A percentile compares a stretch with the other conserved stretches of the same genome.
phyloP scores from a whole-genome alignment of 441 rosid genomes.

The Mallotus japonicus region DNA sequence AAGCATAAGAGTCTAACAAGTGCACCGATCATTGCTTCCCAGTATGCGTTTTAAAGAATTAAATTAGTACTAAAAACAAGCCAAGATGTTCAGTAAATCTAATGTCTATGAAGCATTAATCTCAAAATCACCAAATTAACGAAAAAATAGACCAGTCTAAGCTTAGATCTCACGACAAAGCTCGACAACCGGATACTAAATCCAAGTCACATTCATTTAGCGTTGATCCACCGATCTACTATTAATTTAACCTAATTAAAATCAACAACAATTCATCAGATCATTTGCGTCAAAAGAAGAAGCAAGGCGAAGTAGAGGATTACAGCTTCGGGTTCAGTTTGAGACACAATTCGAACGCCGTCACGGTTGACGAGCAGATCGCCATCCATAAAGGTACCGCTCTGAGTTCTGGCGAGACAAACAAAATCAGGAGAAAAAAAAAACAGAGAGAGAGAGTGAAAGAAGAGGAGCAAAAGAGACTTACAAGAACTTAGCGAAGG shows the following conservation, averaged over 20 bases:
- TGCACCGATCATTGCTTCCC: not conserved
- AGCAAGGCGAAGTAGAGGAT: not conserved
- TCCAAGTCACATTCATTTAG: too few species aligned
- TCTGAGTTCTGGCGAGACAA: constrained; percentile 51
- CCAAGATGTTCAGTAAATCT: too few species aligned
- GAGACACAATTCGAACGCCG: constrained; percentile 77
- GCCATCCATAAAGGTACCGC: constrained; percentile 88
- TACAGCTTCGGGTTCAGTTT: constrained; percentile 58
- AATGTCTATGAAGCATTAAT: too few species aligned
- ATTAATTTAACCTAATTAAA: not conserved
- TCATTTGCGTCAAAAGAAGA: not conserved
- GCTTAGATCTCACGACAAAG: too few species aligned
- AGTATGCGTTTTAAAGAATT: not conserved
- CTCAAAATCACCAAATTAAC: too few species aligned
- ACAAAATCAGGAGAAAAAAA: not conserved
- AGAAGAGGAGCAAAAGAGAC: constrained; percentile 4
- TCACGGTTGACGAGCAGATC: constrained; percentile 91
- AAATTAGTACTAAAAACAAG: not conserved
- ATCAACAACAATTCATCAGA: not conserved
- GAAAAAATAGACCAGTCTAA: too few species aligned
- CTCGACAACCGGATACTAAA: too few species aligned
- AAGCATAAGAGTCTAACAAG: too few species aligned
- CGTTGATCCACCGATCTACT: too few species aligned
- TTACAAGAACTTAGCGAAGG: constrained; percentile 76
- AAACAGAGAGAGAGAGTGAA: not conserved